Evolutionary conservation across 371 early-diverging fungal genomes (phyloP).

Genomic region (Mucor circinelloides): DNA sequence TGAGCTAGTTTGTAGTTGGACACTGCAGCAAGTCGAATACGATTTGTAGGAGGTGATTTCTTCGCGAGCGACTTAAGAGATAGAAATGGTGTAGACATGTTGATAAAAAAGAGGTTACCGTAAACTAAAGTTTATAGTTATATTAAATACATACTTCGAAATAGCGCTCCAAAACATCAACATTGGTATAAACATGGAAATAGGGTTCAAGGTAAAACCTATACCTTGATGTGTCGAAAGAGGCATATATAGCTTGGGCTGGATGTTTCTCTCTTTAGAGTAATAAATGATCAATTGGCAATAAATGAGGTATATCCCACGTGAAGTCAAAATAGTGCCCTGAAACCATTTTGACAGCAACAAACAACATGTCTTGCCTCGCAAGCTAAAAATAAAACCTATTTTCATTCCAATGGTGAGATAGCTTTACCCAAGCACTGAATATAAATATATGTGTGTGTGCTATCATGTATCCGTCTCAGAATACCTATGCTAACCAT

Average conservation of each 20-base stretch:
- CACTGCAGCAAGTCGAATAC: slow-evolving; percentile 54
- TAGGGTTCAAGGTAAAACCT: neutral
- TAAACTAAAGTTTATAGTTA: neutral
- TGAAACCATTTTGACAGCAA: neutral
- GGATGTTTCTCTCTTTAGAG: neutral
- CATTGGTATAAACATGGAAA: neutral
- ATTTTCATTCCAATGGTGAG: too few species aligned
- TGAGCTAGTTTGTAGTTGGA: slow-evolving; percentile 57
- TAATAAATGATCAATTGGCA: neutral
- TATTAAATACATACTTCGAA: neutral
- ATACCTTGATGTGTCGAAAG: neutral
- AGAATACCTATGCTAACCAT: too few species aligned
- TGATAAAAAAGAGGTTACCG: neutral
- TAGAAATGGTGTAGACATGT: neutral
- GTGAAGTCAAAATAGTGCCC: neutral
- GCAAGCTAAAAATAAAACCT: neutral
- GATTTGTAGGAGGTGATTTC: slow-evolving; percentile 19
- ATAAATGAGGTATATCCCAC: neutral
- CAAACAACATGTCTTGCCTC: neutral
- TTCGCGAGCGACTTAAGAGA: neutral
- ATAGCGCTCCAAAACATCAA: neutral
- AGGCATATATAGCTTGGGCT: neutral
- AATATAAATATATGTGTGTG: too few species aligned
- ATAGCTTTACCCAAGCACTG: too few species aligned
- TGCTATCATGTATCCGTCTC: too few species aligned